A percentile compares a stretch with the other conserved stretches of the same genome.
These are phyloP conservation scores for Cladosporium halotolerans DNA, from an alignment of 2,329 filamentous ascomycete species.

Conservation along the genomic window DNA sequence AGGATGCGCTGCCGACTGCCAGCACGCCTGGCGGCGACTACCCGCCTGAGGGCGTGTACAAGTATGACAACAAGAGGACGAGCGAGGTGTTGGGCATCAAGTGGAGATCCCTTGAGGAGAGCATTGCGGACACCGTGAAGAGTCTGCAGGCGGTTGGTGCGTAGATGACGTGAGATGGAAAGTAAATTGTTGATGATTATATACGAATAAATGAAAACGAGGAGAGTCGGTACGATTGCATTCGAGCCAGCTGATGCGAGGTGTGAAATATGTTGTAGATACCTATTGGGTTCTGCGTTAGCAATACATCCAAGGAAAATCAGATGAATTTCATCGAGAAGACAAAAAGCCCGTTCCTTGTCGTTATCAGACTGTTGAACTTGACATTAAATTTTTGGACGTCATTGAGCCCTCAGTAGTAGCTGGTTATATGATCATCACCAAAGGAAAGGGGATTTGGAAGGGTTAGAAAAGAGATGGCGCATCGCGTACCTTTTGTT, in stretches of 20 bases:
- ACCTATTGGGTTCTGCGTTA: not conserved
- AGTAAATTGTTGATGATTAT: not conserved
- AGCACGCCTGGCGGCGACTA: slow-evolving; percentile 39
- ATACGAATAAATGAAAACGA: not conserved
- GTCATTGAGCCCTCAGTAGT: slow-evolving; percentile 34
- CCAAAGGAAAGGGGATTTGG: slow-evolving; percentile 15
- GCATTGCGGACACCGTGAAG: slow-evolving; percentile 57
- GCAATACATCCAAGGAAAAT: not conserved
- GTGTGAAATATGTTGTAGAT: not conserved
- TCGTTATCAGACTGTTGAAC: slow-evolving; percentile 49
- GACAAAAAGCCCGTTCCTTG: not conserved
- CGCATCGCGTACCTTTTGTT: slow-evolving; percentile 4
- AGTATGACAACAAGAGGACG: slow-evolving; percentile 51
- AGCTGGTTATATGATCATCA: slow-evolving; percentile 33
- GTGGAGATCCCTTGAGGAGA: slow-evolving; percentile 53
- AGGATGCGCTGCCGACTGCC: slow-evolving; percentile 41
- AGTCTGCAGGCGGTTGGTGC: slow-evolving; percentile 52
- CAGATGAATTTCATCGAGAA: not conserved
- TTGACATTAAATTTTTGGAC: slow-evolving; percentile 37
- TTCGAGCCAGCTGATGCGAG: not conserved
- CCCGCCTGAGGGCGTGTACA: slow-evolving; percentile 46
- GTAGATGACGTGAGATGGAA: slow-evolving; percentile 21
- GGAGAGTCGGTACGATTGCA: too few relatives aligned
- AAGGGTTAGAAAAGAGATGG: not conserved
- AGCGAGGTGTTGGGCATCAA: slow-evolving; percentile 54